Percentiles rank a stretch among this genome's conserved stretches.
Evolutionary conservation across 1,284 basidiomycete genomes (phyloP).

Genomic region (Rhodofomes roseus): DNA sequence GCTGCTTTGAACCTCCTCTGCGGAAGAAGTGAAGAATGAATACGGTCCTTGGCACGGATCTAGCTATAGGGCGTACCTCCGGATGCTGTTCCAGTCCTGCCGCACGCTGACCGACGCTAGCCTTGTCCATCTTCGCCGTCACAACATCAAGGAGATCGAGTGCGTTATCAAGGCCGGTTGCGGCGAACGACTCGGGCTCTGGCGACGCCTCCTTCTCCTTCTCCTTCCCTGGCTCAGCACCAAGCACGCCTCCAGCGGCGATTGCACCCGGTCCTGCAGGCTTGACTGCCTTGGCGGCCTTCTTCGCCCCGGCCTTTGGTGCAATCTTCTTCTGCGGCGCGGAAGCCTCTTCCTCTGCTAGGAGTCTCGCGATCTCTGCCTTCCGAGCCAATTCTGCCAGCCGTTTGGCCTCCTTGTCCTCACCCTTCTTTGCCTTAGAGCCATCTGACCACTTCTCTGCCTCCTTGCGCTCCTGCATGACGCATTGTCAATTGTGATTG

Average conservation of each 20-base stretch:
- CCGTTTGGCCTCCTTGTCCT: slow-evolving; percentile 75
- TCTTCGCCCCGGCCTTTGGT: slow-evolving; percentile 65
- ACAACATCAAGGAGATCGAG: slow-evolving; percentile 88
- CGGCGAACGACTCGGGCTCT: slow-evolving; percentile 68
- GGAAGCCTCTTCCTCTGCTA: slow-evolving; percentile 83
- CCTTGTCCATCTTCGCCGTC: slow-evolving; percentile 90
- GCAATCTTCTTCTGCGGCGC: slow-evolving; percentile 63
- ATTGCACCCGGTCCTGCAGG: slow-evolving; percentile 77
- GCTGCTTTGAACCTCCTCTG: slow-evolving; percentile 90
- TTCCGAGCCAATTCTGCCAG: slow-evolving; percentile 72
- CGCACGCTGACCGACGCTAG: slow-evolving; percentile 80
- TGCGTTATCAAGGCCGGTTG: slow-evolving; percentile 90
- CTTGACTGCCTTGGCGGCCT: slow-evolving; percentile 41
- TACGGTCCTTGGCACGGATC: neutral
- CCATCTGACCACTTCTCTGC: slow-evolving; percentile 78
- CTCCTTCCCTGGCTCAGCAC: slow-evolving; percentile 17
- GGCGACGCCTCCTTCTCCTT: slow-evolving; percentile 25
- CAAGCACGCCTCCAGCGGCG: slow-evolving; percentile 59
- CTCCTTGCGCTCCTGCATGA: slow-evolving; percentile 68
- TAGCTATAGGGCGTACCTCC: slow-evolving; percentile 57
- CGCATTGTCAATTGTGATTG: neutral
- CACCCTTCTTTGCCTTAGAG: slow-evolving; percentile 58
- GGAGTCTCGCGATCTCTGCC: slow-evolving; percentile 70
- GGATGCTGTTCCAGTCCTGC: slow-evolving; percentile 90
- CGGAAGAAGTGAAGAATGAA: slow-evolving; percentile 4